Conservation (phyloP, 179 eudicot genomes). For the Spinacia oleracea region DNA sequence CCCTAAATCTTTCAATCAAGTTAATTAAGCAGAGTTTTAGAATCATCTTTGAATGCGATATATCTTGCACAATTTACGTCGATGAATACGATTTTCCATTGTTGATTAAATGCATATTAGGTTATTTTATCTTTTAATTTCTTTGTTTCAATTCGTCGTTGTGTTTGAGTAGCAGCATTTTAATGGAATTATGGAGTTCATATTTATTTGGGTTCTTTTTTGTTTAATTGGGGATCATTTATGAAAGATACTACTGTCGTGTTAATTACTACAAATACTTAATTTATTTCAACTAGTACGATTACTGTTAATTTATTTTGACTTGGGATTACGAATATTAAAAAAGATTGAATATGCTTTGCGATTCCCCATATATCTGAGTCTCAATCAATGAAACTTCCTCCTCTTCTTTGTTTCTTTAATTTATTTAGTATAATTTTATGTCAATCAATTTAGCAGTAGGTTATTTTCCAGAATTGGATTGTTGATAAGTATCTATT, state of each 20-base stretch:
- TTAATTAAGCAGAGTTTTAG: no score
- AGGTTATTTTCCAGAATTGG: constrained; percentile 15
- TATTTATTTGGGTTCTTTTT: not conserved
- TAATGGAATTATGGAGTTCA: not conserved
- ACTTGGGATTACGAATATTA: not conserved
- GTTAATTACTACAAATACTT: constrained; percentile 3
- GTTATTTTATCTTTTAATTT: no score
- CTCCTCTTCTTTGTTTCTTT: not conserved
- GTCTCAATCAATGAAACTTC: constrained; percentile 20
- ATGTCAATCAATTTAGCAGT: not conserved
- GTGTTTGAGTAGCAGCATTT: no score
- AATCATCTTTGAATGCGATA: no score
- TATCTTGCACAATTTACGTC: no score
- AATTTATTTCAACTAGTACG: not conserved
- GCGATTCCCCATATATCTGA: constrained; percentile 12
- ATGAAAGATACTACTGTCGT: constrained; percentile 12
- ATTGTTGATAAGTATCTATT: not conserved
- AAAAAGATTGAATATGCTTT: constrained; percentile 11
- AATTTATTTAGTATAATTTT: not conserved
- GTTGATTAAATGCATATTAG: no score
- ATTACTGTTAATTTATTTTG: not conserved
- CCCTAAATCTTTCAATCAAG: no score
- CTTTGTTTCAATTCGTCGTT: no score
- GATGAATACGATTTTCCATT: no score
- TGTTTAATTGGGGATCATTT: not conserved